phyloP scores from a whole-genome alignment of 164 flowering plant species.

The Tetracentron sinense region DNA sequence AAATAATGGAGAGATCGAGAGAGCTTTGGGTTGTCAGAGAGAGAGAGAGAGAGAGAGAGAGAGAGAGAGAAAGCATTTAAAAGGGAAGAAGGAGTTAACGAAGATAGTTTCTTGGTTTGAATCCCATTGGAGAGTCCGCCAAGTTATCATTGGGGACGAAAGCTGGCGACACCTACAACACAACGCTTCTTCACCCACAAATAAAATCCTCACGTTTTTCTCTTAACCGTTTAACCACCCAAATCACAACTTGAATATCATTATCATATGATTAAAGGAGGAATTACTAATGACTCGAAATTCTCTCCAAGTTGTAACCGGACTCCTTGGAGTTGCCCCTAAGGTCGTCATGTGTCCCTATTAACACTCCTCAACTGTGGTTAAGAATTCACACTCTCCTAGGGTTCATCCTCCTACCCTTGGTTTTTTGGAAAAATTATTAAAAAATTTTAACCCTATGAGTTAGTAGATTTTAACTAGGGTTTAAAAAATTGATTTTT shows the following conservation, averaged over 20 bases:
- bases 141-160: neutral
- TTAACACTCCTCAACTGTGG: too few relatives aligned
- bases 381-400: too few relatives aligned
- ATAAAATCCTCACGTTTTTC: slow-evolving; percentile 5
- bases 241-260: slow-evolving; percentile 1
- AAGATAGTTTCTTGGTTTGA: slow-evolving; percentile 17
- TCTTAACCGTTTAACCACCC: slow-evolving; percentile 7
- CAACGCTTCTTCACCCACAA: neutral
- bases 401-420: too few relatives aligned
- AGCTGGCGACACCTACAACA: slow-evolving; percentile 11
- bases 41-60: slow-evolving; percentile 4
- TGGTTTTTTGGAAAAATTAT: too few relatives aligned
- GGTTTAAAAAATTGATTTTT: too few relatives aligned
- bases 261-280: too few relatives aligned
- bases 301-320: too few relatives aligned
- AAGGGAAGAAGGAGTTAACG: slow-evolving; percentile 20
- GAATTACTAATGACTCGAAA: too few relatives aligned
- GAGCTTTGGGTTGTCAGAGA: neutral
- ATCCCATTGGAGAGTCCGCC: slow-evolving; percentile 20
- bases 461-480: too few relatives aligned
- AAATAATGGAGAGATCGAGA: neutral
- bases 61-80: neutral
- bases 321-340: too few relatives aligned
- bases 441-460: too few relatives aligned
- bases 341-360: too few relatives aligned